These are phyloP conservation scores for Anthoceros angustus DNA, from an alignment of 225 moss, liverwort and hornwort species.

Conservation along the genomic window DNA sequence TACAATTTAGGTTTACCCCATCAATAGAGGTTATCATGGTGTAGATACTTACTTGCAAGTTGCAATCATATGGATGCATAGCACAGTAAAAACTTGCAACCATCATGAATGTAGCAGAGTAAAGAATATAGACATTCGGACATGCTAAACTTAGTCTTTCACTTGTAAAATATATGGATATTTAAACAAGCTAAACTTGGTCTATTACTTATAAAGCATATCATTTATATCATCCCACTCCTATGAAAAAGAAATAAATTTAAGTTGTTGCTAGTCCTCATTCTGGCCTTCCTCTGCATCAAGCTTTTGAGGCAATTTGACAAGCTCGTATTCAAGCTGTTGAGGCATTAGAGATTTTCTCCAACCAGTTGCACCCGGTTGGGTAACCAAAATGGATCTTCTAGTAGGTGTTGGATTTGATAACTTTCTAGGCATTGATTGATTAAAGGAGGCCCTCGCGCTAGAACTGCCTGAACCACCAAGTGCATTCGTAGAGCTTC, in stretches of 20 bases:
- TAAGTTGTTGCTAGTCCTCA: background rate
- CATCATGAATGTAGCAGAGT: too few relatives aligned
- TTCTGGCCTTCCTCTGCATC: background rate
- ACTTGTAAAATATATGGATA: too few relatives aligned
- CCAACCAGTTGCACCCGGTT: slow-evolving; percentile 1
- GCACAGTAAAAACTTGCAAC: too few relatives aligned
- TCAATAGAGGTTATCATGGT: too few relatives aligned
- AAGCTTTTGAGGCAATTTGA: background rate
- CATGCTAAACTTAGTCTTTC: too few relatives aligned
- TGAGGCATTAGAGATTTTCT: background rate
- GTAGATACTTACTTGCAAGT: too few relatives aligned
- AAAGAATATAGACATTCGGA: too few relatives aligned
- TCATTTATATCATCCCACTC: background rate
- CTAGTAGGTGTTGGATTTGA: background rate
- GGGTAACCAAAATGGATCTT: background rate
- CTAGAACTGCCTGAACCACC: background rate
- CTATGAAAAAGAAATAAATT: background rate
- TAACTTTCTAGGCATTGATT: background rate
- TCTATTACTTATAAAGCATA: background rate
- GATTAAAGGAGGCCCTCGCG: background rate
- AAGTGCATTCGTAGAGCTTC: background rate
- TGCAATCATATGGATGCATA: too few relatives aligned
- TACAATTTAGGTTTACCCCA: too few relatives aligned
- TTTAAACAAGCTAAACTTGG: too few relatives aligned
- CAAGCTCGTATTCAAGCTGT: slow-evolving; percentile 4